A percentile compares a stretch with the other conserved stretches of the same genome.
Conservation (phyloP, 73 alveolate genomes). For the Uronychia binucleata region DNA sequence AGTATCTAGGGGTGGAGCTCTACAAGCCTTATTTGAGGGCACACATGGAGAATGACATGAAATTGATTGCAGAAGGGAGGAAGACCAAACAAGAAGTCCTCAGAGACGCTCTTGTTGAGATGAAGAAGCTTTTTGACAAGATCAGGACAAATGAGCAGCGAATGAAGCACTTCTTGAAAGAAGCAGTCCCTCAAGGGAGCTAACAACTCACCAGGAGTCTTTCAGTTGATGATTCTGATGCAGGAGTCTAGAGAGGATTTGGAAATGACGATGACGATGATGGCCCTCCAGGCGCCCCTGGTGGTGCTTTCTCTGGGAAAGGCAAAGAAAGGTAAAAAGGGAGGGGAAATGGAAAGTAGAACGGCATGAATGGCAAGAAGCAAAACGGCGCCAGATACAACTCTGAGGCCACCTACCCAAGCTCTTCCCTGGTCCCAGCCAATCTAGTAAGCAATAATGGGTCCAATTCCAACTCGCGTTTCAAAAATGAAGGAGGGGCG, state of each 20-base stretch:
- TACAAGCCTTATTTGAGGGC: constrained; percentile 92
- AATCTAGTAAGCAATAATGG: neutral
- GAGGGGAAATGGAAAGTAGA: neutral
- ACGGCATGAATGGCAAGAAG: neutral
- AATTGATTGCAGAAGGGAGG: constrained; percentile 83
- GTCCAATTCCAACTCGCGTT: constrained; percentile 1
- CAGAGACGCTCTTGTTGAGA: constrained; percentile 65
- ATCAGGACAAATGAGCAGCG: constrained; percentile 43
- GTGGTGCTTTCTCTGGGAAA: neutral
- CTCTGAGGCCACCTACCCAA: neutral
- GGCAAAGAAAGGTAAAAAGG: neutral
- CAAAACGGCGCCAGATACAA: neutral
- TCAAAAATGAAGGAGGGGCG: neutral
- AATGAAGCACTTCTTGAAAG: constrained; percentile 16
- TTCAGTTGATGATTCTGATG: neutral
- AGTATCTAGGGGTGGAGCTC: constrained; percentile 81
- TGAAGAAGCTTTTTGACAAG: constrained; percentile 65
- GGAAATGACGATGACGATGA: constrained; percentile 1
- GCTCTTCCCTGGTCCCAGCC: neutral
- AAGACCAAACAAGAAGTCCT: constrained; percentile 66
- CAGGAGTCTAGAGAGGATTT: neutral
- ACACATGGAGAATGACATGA: constrained; percentile 90
- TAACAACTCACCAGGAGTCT: neutral
- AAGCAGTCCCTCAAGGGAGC: neutral
- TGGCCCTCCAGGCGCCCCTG: neutral